Evolutionary conservation across 495 filamentous ascomycete genomes (phyloP).

Genomic region (Hypomontagnella submonticulosa): DNA sequence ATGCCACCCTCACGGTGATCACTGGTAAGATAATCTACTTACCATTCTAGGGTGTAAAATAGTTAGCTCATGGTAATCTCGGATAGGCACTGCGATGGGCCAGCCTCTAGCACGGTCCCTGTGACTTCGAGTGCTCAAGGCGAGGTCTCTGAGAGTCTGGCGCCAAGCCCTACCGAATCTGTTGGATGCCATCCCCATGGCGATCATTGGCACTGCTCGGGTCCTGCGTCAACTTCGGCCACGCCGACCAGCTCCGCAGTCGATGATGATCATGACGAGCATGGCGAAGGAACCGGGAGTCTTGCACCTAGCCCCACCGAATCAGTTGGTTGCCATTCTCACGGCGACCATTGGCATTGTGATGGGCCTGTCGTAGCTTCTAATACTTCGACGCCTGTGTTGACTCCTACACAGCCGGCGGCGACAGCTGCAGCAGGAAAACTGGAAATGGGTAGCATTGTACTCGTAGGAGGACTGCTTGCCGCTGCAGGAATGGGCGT

Average conservation of each 20-base stretch:
- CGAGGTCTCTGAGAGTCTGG: constrained; percentile 23
- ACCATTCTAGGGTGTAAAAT: neutral
- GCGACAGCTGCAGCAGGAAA: constrained; percentile 17
- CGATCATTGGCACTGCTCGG: constrained; percentile 56
- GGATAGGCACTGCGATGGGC: constrained; percentile 50
- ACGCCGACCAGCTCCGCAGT: neutral
- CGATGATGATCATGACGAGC: constrained; percentile 3
- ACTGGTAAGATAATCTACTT: constrained; percentile 39
- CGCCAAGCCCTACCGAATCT: constrained; percentile 51
- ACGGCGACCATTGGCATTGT: constrained; percentile 58
- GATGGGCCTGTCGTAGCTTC: constrained; percentile 34
- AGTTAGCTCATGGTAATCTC: neutral
- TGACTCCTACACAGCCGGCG: neutral
- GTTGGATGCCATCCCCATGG: constrained; percentile 51
- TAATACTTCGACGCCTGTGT: constrained; percentile 2
- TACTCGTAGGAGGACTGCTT: constrained; percentile 16
- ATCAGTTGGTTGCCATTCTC: constrained; percentile 50
- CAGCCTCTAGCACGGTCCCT: constrained; percentile 30
- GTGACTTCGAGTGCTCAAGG: constrained; percentile 23
- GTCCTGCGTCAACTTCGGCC: constrained; percentile 22
- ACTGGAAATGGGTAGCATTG: constrained; percentile 9
- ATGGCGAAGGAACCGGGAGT: constrained; percentile 26
- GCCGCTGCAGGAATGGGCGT: constrained; percentile 22
- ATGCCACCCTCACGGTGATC: constrained; percentile 52
- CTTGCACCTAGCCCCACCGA: constrained; percentile 50